Percentiles rank a stretch among this genome's conserved stretches.
phyloP scores from a whole-genome alignment of 2,329 filamentous ascomycete genomes.

The Cytospora mali region DNA sequence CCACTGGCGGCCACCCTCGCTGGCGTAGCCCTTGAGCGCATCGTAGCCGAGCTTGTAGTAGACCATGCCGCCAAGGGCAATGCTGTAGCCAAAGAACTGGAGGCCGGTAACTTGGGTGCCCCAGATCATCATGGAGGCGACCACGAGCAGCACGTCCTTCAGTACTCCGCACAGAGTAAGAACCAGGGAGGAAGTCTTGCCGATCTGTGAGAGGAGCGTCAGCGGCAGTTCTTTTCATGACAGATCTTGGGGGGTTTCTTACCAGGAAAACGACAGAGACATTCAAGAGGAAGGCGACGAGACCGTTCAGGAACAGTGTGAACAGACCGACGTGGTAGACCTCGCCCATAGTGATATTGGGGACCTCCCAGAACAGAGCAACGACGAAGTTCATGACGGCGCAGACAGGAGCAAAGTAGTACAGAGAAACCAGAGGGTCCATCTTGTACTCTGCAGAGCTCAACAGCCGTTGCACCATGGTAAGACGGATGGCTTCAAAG shows the following conservation, averaged over 20 bases:
- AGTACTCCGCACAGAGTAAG: constrained; percentile 86
- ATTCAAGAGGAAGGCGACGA: constrained; percentile 79
- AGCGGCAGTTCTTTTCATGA: constrained; percentile 28
- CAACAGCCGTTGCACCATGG: constrained; percentile 81
- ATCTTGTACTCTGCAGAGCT: constrained; percentile 88
- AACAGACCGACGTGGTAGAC: constrained; percentile 73
- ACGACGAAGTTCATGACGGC: constrained; percentile 78
- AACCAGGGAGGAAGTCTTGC: constrained; percentile 83
- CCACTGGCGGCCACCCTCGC: constrained; percentile 76
- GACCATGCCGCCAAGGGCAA: constrained; percentile 76
- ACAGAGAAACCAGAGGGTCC: constrained; percentile 85
- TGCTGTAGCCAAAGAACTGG: constrained; percentile 82
- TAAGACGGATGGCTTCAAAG: constrained; percentile 81
- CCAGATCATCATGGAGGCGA: constrained; percentile 81
- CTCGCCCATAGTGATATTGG: constrained; percentile 68
- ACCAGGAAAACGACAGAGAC: constrained; percentile 85
- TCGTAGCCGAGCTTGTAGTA: constrained; percentile 88
- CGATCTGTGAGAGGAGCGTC: constrained; percentile 63
- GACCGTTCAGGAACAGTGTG: constrained; percentile 74
- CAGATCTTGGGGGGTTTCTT: constrained; percentile 42
- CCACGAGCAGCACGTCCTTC: constrained; percentile 83
- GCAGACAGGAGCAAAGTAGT: constrained; percentile 87
- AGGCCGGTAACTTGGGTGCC: constrained; percentile 72
- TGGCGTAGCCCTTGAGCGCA: constrained; percentile 77
- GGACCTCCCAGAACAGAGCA: constrained; percentile 74